Conservation (phyloP, 805 yeast species). For the Kodamaea kaohsiungensis region DNA sequence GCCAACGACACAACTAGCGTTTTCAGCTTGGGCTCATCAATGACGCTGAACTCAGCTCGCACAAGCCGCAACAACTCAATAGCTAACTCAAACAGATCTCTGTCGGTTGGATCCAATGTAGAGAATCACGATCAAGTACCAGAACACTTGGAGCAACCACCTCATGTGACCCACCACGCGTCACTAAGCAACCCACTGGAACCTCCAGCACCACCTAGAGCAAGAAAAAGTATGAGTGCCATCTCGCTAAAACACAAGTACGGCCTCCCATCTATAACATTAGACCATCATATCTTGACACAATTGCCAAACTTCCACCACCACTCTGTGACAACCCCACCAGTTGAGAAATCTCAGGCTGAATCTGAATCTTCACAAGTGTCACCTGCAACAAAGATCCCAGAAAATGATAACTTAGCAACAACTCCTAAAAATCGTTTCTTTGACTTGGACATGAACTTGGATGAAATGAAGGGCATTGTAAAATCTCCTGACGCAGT, state of each 20-base stretch:
- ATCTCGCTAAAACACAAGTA: constrained; percentile 19
- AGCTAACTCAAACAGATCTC: constrained; percentile 4
- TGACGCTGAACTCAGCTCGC: constrained; percentile 5
- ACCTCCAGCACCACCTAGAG: neutral
- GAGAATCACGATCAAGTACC: constrained; percentile 10
- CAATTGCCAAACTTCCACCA: constrained; percentile 9
- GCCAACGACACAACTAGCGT: constrained; percentile 3
- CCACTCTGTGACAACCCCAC: constrained; percentile 8
- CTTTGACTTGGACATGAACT: constrained; percentile 47
- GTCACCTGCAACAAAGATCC: neutral
- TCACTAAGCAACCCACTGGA: neutral
- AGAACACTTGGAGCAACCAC: neutral
- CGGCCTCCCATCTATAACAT: constrained; percentile 36
- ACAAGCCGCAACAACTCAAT: constrained; percentile 13
- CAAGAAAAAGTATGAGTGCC: neutral
- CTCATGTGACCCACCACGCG: neutral
- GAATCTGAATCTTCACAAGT: neutral
- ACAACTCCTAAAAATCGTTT: constrained; percentile 3
- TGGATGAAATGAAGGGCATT: constrained; percentile 54
- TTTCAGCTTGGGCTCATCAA: neutral
- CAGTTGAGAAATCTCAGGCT: constrained; percentile 2
- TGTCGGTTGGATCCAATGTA: constrained; percentile 11
- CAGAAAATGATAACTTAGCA: neutral
- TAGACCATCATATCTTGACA: constrained; percentile 25
- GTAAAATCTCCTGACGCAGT: constrained; percentile 29